phyloP scores from a whole-genome alignment of 306 rosid species.

The Clitoria ternatea region DNA sequence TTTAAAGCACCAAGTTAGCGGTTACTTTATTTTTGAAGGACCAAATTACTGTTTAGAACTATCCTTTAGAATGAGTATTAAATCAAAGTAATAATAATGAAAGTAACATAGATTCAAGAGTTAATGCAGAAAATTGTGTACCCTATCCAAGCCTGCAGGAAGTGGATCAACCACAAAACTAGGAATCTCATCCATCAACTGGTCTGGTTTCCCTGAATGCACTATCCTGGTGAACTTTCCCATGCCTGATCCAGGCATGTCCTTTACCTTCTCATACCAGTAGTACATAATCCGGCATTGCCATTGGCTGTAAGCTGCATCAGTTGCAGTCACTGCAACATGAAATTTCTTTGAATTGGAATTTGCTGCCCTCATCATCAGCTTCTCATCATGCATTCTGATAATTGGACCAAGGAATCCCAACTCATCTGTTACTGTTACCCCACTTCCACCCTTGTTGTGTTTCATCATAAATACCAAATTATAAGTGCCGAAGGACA shows the following conservation, averaged over 20 bases:
- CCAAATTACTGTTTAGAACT: too few relatives aligned
- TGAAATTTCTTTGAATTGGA: slow-evolving; percentile 41
- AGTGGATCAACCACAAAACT: slow-evolving; percentile 67
- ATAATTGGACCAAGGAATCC: slow-evolving; percentile 19
- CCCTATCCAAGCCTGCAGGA: slow-evolving; percentile 72
- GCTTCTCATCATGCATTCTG: not conserved
- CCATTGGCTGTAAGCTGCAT: slow-evolving; percentile 71
- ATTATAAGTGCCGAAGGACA: slow-evolving; percentile 50
- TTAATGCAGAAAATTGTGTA: slow-evolving; percentile 29
- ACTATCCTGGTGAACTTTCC: slow-evolving; percentile 68
- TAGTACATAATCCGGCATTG: slow-evolving; percentile 78
- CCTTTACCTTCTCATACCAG: slow-evolving; percentile 66
- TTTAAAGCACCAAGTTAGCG: too few relatives aligned
- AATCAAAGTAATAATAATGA: too few relatives aligned
- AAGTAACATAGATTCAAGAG: not conserved
- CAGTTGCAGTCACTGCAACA: slow-evolving; percentile 68
- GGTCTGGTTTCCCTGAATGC: slow-evolving; percentile 62
- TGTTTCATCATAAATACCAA: slow-evolving; percentile 40
- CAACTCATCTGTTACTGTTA: slow-evolving; percentile 27
- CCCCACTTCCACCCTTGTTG: slow-evolving; percentile 34
- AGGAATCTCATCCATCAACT: slow-evolving; percentile 66
- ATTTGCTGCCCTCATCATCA: not conserved
- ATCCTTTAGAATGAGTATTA: not conserved
- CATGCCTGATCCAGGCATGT: slow-evolving; percentile 65
- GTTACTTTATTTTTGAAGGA: too few relatives aligned